These are phyloP conservation scores for Tillandsia fasciculata DNA, from an alignment of 176 grass and related monocot species.

Conservation along the genomic window DNA sequence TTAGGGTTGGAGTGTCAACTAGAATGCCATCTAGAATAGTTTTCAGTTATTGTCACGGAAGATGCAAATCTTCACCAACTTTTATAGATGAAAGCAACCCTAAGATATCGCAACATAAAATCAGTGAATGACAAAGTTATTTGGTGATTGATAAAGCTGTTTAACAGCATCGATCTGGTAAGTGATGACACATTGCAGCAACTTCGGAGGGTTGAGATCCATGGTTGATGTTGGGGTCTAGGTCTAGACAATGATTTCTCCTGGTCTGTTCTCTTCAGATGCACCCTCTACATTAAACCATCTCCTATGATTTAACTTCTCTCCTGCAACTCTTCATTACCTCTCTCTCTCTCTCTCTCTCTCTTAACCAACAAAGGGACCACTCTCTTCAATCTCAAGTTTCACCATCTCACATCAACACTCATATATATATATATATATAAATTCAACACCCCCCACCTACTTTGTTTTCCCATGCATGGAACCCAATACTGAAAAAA, in stretches of 20 bases:
- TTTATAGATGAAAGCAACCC: too few relatives aligned
- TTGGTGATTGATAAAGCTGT: too few relatives aligned
- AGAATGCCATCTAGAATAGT: too few relatives aligned
- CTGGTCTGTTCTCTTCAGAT: not conserved
- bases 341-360: not conserved
- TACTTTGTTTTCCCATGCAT: not conserved
- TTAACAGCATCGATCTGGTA: too few relatives aligned
- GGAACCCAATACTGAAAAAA: not conserved
- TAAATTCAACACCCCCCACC: not conserved
- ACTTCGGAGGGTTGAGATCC: too few relatives aligned
- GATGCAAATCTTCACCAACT: too few relatives aligned
- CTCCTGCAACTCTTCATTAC: not conserved
- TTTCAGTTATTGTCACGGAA: too few relatives aligned
- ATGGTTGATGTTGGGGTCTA: too few relatives aligned
- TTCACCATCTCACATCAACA: not conserved
- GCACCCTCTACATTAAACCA: not conserved
- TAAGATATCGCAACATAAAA: too few relatives aligned
- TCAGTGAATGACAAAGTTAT: too few relatives aligned
- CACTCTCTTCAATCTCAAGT: conserved; percentile 1
- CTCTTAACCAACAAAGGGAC: not conserved
- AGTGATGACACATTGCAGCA: too few relatives aligned
- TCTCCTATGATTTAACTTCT: conserved; percentile 1
- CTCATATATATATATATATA: not conserved
- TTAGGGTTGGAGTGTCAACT: too few relatives aligned
- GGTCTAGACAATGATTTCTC: not conserved